Evolutionary conservation across 1,139 yeast genomes (phyloP), one percentile per base, ranked within the genome.

Genomic region (Sugiyamaella pinicola): DNA sequence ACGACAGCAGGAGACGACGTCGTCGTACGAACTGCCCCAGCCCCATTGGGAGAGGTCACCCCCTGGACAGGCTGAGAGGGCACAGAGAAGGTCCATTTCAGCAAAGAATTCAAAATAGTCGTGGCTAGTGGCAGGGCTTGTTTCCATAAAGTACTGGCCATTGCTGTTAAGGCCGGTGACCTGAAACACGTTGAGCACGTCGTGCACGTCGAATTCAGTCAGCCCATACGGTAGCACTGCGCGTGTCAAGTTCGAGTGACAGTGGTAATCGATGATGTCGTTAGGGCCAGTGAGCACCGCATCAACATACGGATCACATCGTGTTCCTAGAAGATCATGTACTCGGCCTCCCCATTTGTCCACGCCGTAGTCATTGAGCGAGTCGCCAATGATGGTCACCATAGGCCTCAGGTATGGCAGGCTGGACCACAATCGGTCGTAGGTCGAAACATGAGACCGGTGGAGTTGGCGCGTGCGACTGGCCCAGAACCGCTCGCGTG

Each of bases 241-340:
- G 42, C 87, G 72, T 18, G 79, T 77, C 58, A 83, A 73, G 63
- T 83, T 83, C 37, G 85, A 81, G 64, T 83, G 87, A 65, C 87
- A 83, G 64, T 83, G 87, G 68, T 77, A 77, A 61, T 83, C 85
- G 63, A 80, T 80, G 59, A 82, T 85, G 63, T 81, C 81, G 24
- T 42, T 18, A 18, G 19, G 3, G 17, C 84, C 80, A 18, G 58
- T 52, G 48, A 83, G 72, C 58, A 83, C 69, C 56, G 80, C 81
- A 62, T 83, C 87, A 7, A 82, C 85, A 60, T 83, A 83, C 1
- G 87, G 87, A 59, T 83, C 87, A 63, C 87, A 83, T 56, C 87
- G 72, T 1, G 87, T 83, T 26, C 87, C 87, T 64, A 83, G 72
- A 42, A 84, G 74, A 62, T 83, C 88, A 64, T 83, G 87, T 34